These are phyloP conservation scores for Venturia nashicola DNA, from an alignment of 2,329 filamentous ascomycete species.

Conservation along the genomic window DNA sequence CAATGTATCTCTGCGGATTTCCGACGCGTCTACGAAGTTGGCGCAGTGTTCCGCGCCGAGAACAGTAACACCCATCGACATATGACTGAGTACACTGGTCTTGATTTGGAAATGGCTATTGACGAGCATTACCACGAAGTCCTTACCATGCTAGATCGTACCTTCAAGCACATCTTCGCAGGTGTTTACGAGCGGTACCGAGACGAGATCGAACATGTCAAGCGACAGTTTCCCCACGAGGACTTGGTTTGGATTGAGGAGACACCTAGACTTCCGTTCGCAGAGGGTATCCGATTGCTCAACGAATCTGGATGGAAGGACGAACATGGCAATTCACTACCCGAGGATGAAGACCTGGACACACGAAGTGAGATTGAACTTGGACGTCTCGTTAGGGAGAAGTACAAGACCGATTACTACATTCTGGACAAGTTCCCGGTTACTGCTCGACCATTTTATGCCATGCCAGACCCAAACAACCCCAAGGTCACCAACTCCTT, in stretches of 20 bases:
- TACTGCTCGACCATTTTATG: slow-evolving; percentile 79
- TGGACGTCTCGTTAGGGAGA: slow-evolving; percentile 72
- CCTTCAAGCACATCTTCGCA: slow-evolving; percentile 69
- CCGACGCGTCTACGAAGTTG: slow-evolving; percentile 77
- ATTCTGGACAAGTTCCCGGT: slow-evolving; percentile 87
- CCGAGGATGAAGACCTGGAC: slow-evolving; percentile 65
- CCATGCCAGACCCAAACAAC: slow-evolving; percentile 68
- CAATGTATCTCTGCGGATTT: slow-evolving; percentile 87
- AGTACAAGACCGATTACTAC: slow-evolving; percentile 83
- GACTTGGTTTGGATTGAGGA: slow-evolving; percentile 79
- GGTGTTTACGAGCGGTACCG: slow-evolving; percentile 57
- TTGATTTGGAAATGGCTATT: slow-evolving; percentile 89
- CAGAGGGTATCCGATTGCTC: slow-evolving; percentile 67
- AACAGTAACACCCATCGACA: slow-evolving; percentile 94
- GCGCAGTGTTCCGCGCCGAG: slow-evolving; percentile 83
- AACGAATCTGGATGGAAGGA: slow-evolving; percentile 65
- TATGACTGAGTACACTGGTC: slow-evolving; percentile 84
- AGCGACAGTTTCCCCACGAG: slow-evolving; percentile 73
- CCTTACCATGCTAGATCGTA: slow-evolving; percentile 62
- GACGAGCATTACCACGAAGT: slow-evolving; percentile 84
- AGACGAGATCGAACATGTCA: slow-evolving; percentile 65
- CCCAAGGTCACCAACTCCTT: slow-evolving; percentile 76
- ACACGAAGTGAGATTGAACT: slow-evolving; percentile 81
- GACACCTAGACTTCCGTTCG: slow-evolving; percentile 71
- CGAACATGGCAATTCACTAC: slow-evolving; percentile 60